Evolutionary conservation across 108 stramenopile species (phyloP), one percentile per base, ranked within the genome.

Genomic region (Chaetoceros tenuissimus): DNA sequence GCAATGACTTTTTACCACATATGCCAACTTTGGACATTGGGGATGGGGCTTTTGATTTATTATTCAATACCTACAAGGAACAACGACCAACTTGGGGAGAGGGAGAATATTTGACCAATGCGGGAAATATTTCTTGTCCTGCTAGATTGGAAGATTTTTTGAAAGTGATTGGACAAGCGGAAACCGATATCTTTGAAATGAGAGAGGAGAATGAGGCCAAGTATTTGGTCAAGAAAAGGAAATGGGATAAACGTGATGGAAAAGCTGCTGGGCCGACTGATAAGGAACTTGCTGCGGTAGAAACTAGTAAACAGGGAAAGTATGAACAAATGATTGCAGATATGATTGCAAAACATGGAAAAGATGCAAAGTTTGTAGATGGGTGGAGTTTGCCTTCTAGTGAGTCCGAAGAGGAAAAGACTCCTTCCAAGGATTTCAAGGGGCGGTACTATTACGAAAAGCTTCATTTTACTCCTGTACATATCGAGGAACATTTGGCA

Each of bases 1-100:
- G 98, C 24, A 96, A 96, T 66, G 96, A 99, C 63, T 99, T 99
- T 60, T 83, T 99, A 31, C 98, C 98, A 10, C 98, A 98, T 65
- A 69, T 97, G 79, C 96, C 93, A 5, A 81, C 95, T 24, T 74
- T 98, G 13, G 96, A 96, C 69, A 98, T 98, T 66, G 81, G 88
- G 2, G 97, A 98, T 61, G 94, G 96, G 0, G 97, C 96, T 0
- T 86, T 98, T 59, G 94, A 94, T 59, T 78, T 96, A 49, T 63
- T 98, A n/a, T 92, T 97, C 66, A 68, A 86, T 46, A 74, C 92
- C 2, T 98, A 98, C 86, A 94, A 92, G 44, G 73, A 83, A 47
- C 93, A 94, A 52, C 79, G 89, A 28, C 23, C 60, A 2, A 26
- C 47, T 1, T 94, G 93, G 93, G 83, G 81, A 20, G 53, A 71